Percentiles rank a stretch among this genome's conserved stretches.
Evolutionary conservation across 2,329 filamentous ascomycete species (phyloP).

Genomic region (Leptosphaerulina australis): DNA sequence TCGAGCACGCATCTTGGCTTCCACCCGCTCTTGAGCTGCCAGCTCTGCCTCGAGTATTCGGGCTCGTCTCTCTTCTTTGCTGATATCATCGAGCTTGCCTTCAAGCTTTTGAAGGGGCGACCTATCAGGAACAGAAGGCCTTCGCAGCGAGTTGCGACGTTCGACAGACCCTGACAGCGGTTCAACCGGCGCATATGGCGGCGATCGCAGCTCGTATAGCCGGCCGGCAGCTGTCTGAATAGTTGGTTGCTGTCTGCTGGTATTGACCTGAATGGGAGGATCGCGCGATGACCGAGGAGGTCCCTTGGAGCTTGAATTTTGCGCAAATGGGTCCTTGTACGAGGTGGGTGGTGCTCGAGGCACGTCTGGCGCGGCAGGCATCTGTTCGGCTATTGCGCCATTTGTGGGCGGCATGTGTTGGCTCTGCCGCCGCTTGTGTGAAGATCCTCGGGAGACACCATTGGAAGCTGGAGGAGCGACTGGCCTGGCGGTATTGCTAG

Average conservation of each 20-base stretch:
- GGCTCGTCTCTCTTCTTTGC: constrained; percentile 92
- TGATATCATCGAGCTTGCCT: constrained; percentile 86
- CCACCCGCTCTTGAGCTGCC: constrained; percentile 67
- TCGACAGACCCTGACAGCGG: constrained; percentile 38
- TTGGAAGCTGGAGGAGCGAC: constrained; percentile 33
- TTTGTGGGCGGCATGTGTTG: constrained; percentile 38
- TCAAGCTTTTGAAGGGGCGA: constrained; percentile 95
- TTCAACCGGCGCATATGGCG: constrained; percentile 40
- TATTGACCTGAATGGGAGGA: constrained; percentile 41
- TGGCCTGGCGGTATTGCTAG: constrained; percentile 39
- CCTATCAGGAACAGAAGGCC: constrained; percentile 73
- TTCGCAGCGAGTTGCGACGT: constrained; percentile 33
- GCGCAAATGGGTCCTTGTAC: constrained; percentile 49
- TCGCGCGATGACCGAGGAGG: constrained; percentile 42
- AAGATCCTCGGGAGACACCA: constrained; percentile 22
- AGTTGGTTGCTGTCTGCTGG: constrained; percentile 44
- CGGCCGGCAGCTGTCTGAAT: constrained; percentile 42
- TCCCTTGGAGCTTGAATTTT: constrained; percentile 29
- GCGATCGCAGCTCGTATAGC: constrained; percentile 40
- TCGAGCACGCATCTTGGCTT: constrained; percentile 47
- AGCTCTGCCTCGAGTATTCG: constrained; percentile 82
- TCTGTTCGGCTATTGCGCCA: constrained; percentile 29
- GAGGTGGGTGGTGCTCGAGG: constrained; percentile 59
- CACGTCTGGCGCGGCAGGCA: constrained; percentile 63
- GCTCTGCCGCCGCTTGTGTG: constrained; percentile 41